Evolutionary conservation across 495 filamentous ascomycete species (phyloP), one percentile per base, ranked within the genome.

Genomic region (Aspergillus nanangensis): DNA sequence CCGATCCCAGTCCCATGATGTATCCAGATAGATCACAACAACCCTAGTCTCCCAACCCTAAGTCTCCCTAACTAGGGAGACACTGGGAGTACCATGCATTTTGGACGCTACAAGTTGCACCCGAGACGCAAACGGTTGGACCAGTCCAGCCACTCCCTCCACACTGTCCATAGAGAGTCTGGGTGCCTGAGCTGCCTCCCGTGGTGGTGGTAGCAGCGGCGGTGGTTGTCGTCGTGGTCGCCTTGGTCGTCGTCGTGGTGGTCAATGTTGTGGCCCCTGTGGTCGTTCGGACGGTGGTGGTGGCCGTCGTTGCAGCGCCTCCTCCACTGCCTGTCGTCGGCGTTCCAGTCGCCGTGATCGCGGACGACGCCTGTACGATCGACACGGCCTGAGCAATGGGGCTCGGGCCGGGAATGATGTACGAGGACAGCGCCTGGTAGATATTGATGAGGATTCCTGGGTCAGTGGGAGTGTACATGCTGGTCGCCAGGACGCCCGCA

Each of bases 101-200:
- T 15, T 8, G 13, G 8, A n/a, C 15, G 0, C 0, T 17, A 18
- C 40, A 42, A 2, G 3, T 42, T 14, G 39, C 20, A 7, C 40
- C 40, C 5, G 40, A 25, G 11, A 15, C 10, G 17, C 40, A 42
- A 5, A 9, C 24, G 11, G 40, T 42, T 17, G 40, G 40, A 42
- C 40, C 40, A 14, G 40, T 17, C 40, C 40, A 42, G n/a, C 24
- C 17, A 18, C 5, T 42, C 8, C 40, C 40, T 14, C 40, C 40
- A 2, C 40, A 42, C 23, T 42, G 40, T 8, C 40, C 40, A 2
- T 42, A 42, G 9, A 42, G 5, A 5, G 40, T 31, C 10, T 42
- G 40, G 15, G 23, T 31, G n/a, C 21, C 18, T 2, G 22, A 18
- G 24, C 13, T 14, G 14, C 21, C 18, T 8, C 21, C 11, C 10